These are phyloP conservation scores for Aspergillus terreus DNA, from an alignment of 2,329 filamentous ascomycete species.

Conservation along the genomic window DNA sequence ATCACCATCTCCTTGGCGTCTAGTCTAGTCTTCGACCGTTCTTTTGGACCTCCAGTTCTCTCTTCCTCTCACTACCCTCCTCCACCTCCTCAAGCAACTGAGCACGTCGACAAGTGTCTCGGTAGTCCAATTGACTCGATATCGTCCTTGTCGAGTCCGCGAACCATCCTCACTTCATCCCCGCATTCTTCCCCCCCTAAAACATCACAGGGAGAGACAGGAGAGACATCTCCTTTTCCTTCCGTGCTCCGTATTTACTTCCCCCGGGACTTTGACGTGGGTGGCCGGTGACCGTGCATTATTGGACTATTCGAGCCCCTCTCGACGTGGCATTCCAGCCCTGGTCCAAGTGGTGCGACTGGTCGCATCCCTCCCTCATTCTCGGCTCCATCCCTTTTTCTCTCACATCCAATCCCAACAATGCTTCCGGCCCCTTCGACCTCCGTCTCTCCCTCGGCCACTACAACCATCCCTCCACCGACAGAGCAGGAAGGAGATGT, in stretches of 20 bases:
- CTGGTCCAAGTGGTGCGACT: constrained; percentile 19
- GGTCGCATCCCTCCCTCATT: constrained; percentile 18
- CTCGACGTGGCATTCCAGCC: constrained; percentile 32
- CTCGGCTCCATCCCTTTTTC: constrained; percentile 15
- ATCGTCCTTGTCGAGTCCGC: too few species aligned
- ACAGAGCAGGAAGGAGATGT: constrained; percentile 8
- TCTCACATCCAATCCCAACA: constrained; percentile 10
- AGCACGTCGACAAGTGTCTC: not conserved
- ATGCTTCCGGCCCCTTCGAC: constrained; percentile 18
- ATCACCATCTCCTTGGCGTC: constrained; percentile 14
- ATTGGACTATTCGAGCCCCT: constrained; percentile 9
- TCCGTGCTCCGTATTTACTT: not conserved
- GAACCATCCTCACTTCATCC: too few species aligned
- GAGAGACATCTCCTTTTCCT: constrained; percentile 14
- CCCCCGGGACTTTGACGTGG: constrained; percentile 7
- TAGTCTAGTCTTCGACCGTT: not conserved
- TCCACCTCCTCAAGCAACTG: not conserved
- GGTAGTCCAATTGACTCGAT: too few species aligned
- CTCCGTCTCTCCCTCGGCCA: constrained; percentile 11
- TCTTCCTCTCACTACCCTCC: not conserved
- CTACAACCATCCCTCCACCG: constrained; percentile 2
- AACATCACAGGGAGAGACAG: not conserved
- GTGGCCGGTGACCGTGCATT: constrained; percentile 16
- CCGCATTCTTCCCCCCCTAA: not conserved
- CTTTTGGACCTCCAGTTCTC: not conserved